Conservation (phyloP, 768 basidiomycete species). For the Leucosporidium yakuticum region DNA sequence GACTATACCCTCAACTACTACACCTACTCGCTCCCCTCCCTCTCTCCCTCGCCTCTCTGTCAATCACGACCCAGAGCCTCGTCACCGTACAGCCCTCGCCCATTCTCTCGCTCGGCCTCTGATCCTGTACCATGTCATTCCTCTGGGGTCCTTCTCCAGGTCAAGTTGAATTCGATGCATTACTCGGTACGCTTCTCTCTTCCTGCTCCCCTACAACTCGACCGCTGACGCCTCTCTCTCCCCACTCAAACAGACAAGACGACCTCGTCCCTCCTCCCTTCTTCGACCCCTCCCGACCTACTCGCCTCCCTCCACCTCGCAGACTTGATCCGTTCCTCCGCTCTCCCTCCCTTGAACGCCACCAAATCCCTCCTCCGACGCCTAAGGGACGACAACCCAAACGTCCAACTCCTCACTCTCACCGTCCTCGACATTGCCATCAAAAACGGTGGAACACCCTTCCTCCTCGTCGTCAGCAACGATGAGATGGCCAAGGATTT, state of each 20-base stretch:
- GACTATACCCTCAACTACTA: too few species aligned
- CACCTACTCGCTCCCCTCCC: too few species aligned
- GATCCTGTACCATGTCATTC: constrained; percentile 13
- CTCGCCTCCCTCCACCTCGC: constrained; percentile 83
- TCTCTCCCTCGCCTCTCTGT: too few species aligned
- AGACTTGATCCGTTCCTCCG: constrained; percentile 90
- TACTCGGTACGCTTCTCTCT: constrained; percentile 10
- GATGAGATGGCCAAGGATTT: constrained; percentile 17
- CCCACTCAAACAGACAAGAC: constrained; percentile 68
- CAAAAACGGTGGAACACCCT: constrained; percentile 95
- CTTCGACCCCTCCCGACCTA: constrained; percentile 81
- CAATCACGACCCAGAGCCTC: too few species aligned
- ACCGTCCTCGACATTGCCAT: constrained; percentile 85
- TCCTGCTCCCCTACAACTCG: background rate
- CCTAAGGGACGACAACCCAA: constrained; percentile 88
- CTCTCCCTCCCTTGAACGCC: constrained; percentile 73
- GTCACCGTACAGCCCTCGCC: background rate
- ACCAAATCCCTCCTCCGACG: constrained; percentile 82
- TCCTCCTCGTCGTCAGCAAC: constrained; percentile 57
- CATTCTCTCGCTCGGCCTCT: background rate
- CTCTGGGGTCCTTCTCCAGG: constrained; percentile 15
- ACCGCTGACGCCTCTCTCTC: constrained; percentile 21
- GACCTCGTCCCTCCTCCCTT: constrained; percentile 81
- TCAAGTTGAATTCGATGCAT: constrained; percentile 18
- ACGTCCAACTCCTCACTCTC: constrained; percentile 43